Conservation (phyloP, 164 flowering plant genomes). For the Euptelea pleiosperma region DNA sequence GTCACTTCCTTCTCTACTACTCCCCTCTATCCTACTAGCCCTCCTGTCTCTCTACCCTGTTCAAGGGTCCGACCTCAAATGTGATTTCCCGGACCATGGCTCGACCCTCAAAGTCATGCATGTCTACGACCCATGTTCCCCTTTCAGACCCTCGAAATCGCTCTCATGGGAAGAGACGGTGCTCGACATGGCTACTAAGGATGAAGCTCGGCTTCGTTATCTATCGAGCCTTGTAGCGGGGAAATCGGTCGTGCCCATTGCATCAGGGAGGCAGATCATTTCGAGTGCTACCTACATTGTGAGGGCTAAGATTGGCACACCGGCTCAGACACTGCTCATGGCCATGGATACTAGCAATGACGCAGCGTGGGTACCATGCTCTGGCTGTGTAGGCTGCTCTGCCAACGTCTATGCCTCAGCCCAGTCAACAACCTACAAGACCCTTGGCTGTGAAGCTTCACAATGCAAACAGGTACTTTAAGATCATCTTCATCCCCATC, state of each 20-base stretch:
- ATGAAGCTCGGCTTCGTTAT: conserved; percentile 38
- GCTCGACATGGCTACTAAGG: conserved; percentile 36
- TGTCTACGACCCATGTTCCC: conserved; percentile 49
- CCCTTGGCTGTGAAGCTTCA: conserved; percentile 47
- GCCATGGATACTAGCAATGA: conserved; percentile 88
- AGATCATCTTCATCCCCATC: no score
- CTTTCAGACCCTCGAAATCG: conserved; percentile 21
- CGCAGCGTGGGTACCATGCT: conserved; percentile 86
- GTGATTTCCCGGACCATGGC: conserved; percentile 32
- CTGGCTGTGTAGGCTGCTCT: conserved; percentile 79
- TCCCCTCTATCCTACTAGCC: conserved; percentile 13
- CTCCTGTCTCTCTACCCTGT: conserved; percentile 18
- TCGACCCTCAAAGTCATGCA: conserved; percentile 59
- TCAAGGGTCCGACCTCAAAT: conserved; percentile 22
- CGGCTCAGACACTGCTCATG: conserved; percentile 69
- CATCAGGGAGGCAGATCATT: conserved; percentile 58
- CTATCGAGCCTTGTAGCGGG: conserved; percentile 39
- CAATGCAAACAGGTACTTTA: conserved; percentile 75
- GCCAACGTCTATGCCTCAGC: conserved; percentile 38
- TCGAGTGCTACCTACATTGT: conserved; percentile 82
- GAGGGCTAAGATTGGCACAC: conserved; percentile 65
- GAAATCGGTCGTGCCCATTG: conserved; percentile 64
- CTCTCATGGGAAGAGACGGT: conserved; percentile 44
- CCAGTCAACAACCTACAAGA: conserved; percentile 55
- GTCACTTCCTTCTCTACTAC: neutral